Evolutionary conservation across 306 rosid species (phyloP), one percentile per base, ranked within the genome.

Genomic region (Begonia peltatifolia): DNA sequence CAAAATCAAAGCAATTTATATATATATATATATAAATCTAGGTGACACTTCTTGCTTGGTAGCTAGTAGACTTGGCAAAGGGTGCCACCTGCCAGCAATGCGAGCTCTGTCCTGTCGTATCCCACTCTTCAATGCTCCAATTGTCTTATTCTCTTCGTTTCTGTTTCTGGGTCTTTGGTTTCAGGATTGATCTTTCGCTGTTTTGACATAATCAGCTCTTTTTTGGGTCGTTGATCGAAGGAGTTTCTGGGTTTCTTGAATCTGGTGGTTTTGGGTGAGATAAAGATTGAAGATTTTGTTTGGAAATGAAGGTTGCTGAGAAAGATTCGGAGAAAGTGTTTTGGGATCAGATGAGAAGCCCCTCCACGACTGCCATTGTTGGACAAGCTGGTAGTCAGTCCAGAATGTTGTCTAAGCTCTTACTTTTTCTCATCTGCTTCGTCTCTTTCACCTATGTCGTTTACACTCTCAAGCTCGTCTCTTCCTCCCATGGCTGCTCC

Each of bases 381-480:
- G 41, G 72, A 6, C 69, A 68, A 20, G 46, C 64, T 10, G 47
- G 59, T 14, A 12, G 74, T 2, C 84, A 67, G 15, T 52, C 73
- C 9, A 65, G 81, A 36, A 11, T 66, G 50, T 67, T 74, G 13
- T 75, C 76, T 0, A 92, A 83, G 62, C 71, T 83, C 0, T 62
- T 92, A 46, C 55, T 92, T 11, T 81, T 79, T 77, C 82, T 84
- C 13, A 79, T 92, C 61, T 79, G 83, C 71, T 63, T 79, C 54
- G 76, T 86, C 46, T 83, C 84, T 3, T 52, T 86, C 55, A 77
- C 83, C 15, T 92, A 86, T 64, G 54, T 81, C 48, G 62, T 77
- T 23, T 86, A 86, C 78, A 83, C 87, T 7, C 72, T 83, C 41
- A 81, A 82, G 64, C 82, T 92, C 11, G 74, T 83, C 25, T 73